phyloP scores from a whole-genome alignment of 805 yeast genomes.

The Candida broadrunensis region DNA sequence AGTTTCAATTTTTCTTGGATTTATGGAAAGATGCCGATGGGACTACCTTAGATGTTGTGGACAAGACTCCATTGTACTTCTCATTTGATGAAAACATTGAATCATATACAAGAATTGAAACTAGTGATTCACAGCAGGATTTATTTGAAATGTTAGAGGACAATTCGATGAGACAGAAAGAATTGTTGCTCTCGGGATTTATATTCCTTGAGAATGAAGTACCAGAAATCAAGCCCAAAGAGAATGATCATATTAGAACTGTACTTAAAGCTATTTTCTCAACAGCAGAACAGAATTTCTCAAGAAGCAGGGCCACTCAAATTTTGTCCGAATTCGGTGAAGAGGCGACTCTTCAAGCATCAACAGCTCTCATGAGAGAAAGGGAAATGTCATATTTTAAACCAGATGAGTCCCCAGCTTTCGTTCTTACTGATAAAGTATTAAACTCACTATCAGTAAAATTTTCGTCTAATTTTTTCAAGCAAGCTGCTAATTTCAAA shows the following conservation, averaged over 20 bases:
- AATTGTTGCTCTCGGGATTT: constrained; percentile 46
- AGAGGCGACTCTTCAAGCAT: constrained; percentile 41
- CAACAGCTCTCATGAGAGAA: constrained; percentile 49
- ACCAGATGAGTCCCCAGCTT: constrained; percentile 38
- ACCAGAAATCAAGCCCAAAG: constrained; percentile 8
- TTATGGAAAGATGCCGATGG: constrained; percentile 64
- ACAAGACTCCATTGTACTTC: constrained; percentile 35
- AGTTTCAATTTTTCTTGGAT: constrained; percentile 50
- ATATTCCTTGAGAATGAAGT: constrained; percentile 37
- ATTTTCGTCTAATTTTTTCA: constrained; percentile 27
- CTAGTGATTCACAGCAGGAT: constrained; percentile 13
- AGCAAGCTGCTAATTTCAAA: constrained; percentile 46
- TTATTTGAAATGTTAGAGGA: constrained; percentile 46
- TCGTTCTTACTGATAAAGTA: constrained; percentile 55
- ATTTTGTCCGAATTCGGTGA: constrained; percentile 47
- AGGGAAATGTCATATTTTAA: constrained; percentile 54
- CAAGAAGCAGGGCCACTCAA: constrained; percentile 42
- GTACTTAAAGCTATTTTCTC: constrained; percentile 57
- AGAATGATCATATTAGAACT: constrained; percentile 35
- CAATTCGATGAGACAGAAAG: constrained; percentile 71
- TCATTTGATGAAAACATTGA: constrained; percentile 46
- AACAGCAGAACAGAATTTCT: constrained; percentile 47
- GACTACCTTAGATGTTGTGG: constrained; percentile 22
- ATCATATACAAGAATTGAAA: constrained; percentile 29
- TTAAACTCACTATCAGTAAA: constrained; percentile 15